phyloP scores from a whole-genome alignment of 345 rosid species.

The Salix suchowensis region DNA sequence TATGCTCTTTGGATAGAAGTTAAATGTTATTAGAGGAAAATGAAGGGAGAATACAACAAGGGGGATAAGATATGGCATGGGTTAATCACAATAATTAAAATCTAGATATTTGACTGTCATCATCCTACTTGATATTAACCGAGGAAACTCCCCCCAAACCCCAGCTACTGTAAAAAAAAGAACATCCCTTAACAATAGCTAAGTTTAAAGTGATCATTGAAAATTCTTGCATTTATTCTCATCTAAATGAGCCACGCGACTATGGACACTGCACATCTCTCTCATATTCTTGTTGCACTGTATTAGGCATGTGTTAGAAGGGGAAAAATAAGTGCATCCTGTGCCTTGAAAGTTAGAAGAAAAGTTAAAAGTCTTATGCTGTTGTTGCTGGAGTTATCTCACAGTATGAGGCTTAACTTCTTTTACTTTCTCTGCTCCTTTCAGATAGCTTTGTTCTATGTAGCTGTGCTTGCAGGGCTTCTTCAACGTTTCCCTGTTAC shows the following conservation, averaged over 20 bases:
- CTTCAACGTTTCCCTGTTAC: constrained; percentile 69
- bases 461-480: constrained; percentile 77
- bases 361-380: not conserved
- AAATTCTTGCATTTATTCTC: no score
- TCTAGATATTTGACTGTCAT: not conserved
- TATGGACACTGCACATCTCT: no score
- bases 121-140: not conserved
- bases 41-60: not conserved
- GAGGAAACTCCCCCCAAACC: not conserved
- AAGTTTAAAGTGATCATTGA: no score
- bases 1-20: not conserved
- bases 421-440: constrained; percentile 14
- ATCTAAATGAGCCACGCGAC: no score
- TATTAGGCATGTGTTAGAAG: not conserved
- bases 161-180: no score
- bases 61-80: not conserved
- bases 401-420: not conserved
- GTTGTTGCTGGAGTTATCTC: not conserved
- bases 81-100: not conserved
- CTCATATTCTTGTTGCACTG: not conserved
- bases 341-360: not conserved
- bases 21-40: not conserved
- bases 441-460: constrained; percentile 78
- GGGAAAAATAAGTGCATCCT: not conserved
- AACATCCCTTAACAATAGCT: no score